Conservation (phyloP, 2,329 filamentous ascomycete genomes). For the Xylariaceae sp. region DNA sequence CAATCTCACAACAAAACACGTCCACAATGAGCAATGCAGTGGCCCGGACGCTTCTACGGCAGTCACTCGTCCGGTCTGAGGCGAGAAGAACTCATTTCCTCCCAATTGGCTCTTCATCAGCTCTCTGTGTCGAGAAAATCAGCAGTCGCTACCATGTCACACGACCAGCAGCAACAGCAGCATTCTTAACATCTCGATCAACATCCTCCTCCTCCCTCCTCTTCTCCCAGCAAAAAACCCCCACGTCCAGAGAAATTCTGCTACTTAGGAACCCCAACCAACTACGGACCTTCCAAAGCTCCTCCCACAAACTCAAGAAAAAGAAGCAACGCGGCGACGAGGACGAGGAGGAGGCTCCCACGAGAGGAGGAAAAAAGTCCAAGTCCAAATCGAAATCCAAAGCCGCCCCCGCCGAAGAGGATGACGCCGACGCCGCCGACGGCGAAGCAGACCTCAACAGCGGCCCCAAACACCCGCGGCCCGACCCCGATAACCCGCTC, state of each 20-base stretch:
- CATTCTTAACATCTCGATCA: slow-evolving; percentile 1
- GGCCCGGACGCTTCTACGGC: slow-evolving; percentile 18
- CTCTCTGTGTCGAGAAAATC: too few relatives aligned
- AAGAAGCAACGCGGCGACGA: background rate
- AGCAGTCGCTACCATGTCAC: slow-evolving; percentile 14
- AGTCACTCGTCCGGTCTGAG: slow-evolving; percentile 14
- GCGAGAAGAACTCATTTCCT: slow-evolving; percentile 14
- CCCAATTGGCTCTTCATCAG: slow-evolving; percentile 19
- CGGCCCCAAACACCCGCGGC: slow-evolving; percentile 26
- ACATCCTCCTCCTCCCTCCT: slow-evolving; percentile 5
- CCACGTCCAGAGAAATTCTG: too few relatives aligned
- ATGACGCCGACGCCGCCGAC: background rate
- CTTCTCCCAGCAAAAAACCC: slow-evolving; percentile 2
- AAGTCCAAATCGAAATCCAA: slow-evolving; percentile 2
- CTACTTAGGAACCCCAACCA: background rate
- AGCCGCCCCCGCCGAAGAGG: slow-evolving; percentile 3
- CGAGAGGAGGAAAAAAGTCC: slow-evolving; percentile 2
- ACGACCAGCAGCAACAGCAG: slow-evolving; percentile 14
- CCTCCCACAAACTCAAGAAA: background rate
- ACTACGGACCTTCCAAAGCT: slow-evolving; percentile 7
- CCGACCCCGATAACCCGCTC: slow-evolving; percentile 42
- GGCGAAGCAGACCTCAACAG: slow-evolving; percentile 3
- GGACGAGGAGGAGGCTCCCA: too few relatives aligned
- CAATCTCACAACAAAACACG: background rate
- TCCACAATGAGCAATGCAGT: slow-evolving; percentile 19